Evolutionary conservation across 495 filamentous ascomycete species (phyloP).

Genomic region (Penicillium subrubescens): DNA sequence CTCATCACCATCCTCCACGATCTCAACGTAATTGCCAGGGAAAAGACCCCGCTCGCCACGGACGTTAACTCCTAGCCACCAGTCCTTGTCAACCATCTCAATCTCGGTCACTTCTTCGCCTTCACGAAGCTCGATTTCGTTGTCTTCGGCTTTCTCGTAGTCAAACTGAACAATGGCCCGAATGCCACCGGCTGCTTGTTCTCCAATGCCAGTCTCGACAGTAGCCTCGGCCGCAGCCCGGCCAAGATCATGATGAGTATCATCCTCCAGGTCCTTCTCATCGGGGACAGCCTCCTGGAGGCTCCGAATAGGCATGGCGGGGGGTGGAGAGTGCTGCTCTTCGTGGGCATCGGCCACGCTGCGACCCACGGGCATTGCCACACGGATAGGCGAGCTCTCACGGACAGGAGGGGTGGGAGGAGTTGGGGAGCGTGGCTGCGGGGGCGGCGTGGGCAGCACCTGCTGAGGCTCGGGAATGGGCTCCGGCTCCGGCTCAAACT

Average conservation of each 20-base stretch:
- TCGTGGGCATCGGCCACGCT: constrained; percentile 52
- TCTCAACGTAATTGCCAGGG: constrained; percentile 94
- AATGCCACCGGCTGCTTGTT: constrained; percentile 47
- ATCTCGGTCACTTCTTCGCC: constrained; percentile 92
- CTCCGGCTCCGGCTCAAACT: constrained; percentile 53
- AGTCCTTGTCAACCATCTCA: constrained; percentile 95
- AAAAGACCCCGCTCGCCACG: constrained; percentile 85
- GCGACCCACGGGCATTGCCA: constrained; percentile 84
- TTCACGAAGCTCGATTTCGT: constrained; percentile 90
- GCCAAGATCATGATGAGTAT: constrained; percentile 63
- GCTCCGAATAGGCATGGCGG: constrained; percentile 57
- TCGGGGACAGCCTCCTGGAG: constrained; percentile 60
- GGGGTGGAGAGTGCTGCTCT: constrained; percentile 51
- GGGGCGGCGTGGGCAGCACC: constrained; percentile 57
- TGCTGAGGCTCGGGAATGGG: constrained; percentile 41
- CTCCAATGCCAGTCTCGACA: constrained; percentile 52
- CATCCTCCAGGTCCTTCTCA: constrained; percentile 65
- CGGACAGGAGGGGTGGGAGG: constrained; percentile 58
- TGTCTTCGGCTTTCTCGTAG: constrained; percentile 96
- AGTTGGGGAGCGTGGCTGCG: constrained; percentile 60
- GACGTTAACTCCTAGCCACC: constrained; percentile 92
- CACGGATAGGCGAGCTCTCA: constrained; percentile 72
- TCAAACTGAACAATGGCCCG: constrained; percentile 87
- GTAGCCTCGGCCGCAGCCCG: constrained; percentile 63
- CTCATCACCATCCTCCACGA: constrained; percentile 62